Evolutionary conservation across 2,329 filamentous ascomycete species (phyloP).

Genomic region (Aspergillus ibericus): DNA sequence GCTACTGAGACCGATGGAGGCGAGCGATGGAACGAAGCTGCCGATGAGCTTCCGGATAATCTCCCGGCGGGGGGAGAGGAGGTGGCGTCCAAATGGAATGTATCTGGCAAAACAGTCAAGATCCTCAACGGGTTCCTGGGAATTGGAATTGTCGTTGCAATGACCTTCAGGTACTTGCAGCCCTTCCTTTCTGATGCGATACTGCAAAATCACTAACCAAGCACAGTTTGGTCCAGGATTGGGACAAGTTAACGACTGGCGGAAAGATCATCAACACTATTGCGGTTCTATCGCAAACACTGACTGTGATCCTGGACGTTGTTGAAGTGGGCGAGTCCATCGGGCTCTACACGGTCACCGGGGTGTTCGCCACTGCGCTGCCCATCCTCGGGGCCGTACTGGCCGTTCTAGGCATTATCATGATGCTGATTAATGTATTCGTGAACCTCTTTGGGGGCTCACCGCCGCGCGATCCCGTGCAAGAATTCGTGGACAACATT

Average conservation of each 20-base stretch:
- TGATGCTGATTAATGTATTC: neutral
- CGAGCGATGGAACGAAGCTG: neutral
- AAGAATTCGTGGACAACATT: neutral
- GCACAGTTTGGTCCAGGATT: neutral
- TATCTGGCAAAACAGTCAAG: neutral
- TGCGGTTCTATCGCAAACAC: neutral
- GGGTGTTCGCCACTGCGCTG: neutral
- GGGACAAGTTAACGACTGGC: neutral
- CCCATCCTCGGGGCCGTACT: neutral
- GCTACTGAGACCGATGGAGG: neutral
- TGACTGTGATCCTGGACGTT: neutral
- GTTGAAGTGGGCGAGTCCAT: neutral
- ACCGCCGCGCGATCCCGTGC: neutral
- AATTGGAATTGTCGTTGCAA: neutral
- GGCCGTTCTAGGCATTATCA: neutral
- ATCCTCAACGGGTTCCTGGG: neutral
- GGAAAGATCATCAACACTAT: neutral
- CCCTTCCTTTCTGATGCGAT: neutral
- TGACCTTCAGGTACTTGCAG: neutral
- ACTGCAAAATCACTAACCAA: neutral
- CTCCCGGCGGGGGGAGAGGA: neutral
- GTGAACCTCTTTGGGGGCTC: neutral
- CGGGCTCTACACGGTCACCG: neutral
- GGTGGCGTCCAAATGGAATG: neutral
- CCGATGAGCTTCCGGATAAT: neutral